phyloP scores from a whole-genome alignment of 2,329 filamentous ascomycete genomes.

The Didymella sp. region DNA sequence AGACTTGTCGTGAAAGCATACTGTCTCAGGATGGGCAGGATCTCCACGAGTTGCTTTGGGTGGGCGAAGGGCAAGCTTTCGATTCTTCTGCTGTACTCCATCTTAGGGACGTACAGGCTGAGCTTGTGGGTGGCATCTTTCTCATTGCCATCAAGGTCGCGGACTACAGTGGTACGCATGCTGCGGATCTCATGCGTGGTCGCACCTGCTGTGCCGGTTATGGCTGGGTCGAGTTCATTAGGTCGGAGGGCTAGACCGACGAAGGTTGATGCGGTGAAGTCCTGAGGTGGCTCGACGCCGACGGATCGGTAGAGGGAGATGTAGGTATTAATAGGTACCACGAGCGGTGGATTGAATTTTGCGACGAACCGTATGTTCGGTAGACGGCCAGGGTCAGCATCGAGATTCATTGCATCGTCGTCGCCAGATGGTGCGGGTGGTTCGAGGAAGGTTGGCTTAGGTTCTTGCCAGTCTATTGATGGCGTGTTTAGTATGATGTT shows the following conservation, averaged over 20 bases:
- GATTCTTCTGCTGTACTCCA: constrained; percentile 72
- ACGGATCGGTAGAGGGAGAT: constrained; percentile 67
- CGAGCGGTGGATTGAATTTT: constrained; percentile 75
- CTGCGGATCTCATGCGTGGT: constrained; percentile 60
- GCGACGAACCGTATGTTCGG: constrained; percentile 78
- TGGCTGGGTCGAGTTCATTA: constrained; percentile 60
- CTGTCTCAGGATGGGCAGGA: constrained; percentile 75
- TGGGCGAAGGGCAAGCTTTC: constrained; percentile 77
- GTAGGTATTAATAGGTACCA: constrained; percentile 70
- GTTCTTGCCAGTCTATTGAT: constrained; percentile 74
- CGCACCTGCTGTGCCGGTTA: constrained; percentile 51
- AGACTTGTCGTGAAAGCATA: constrained; percentile 74
- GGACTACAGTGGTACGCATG: constrained; percentile 56
- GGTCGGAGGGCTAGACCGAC: constrained; percentile 60
- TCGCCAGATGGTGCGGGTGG: constrained; percentile 47
- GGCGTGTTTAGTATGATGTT: constrained; percentile 54
- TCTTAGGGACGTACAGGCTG: constrained; percentile 73
- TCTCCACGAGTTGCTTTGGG: constrained; percentile 74
- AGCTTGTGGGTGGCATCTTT: constrained; percentile 56
- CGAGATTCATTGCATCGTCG: constrained; percentile 62
- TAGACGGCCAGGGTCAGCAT: constrained; percentile 62
- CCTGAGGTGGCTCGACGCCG: constrained; percentile 64
- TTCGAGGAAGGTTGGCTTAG: constrained; percentile 64
- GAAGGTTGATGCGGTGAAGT: constrained; percentile 57
- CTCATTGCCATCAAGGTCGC: constrained; percentile 31